These are phyloP conservation scores for Rhizopus stolonifer DNA, from an alignment of 371 early-diverging fungal genomes.

Conservation along the genomic window DNA sequence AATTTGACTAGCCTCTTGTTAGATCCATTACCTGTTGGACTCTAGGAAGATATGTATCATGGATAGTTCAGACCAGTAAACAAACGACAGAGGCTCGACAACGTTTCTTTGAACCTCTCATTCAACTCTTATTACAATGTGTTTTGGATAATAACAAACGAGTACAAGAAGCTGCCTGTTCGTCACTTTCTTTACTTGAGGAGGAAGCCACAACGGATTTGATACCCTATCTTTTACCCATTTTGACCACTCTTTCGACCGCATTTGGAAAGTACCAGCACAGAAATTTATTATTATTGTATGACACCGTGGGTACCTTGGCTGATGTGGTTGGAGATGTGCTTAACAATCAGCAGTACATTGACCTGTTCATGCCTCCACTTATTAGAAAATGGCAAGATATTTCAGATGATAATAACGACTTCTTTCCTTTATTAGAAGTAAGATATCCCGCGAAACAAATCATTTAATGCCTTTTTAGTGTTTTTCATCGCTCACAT, in stretches of 20 bases:
- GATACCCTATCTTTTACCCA: constrained; percentile 80
- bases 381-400: constrained; percentile 79
- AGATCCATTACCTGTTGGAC: constrained; percentile 98
- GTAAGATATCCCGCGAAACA: constrained; percentile 30
- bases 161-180: constrained; percentile 94
- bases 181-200: constrained; percentile 88
- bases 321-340: constrained; percentile 85
- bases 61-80: constrained; percentile 58
- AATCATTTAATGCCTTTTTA: constrained; percentile 10
- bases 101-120: constrained; percentile 74
- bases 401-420: constrained; percentile 76
- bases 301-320: constrained; percentile 92
- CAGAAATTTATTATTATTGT: constrained; percentile 87
- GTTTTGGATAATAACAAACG: constrained; percentile 90
- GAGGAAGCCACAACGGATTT: constrained; percentile 79
- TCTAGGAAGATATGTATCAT: constrained; percentile 85
- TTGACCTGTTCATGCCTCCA: constrained; percentile 81
- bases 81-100: constrained; percentile 62
- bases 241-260: constrained; percentile 71
- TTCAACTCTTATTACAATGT: constrained; percentile 72
- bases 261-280: constrained; percentile 88
- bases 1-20: constrained; percentile 73
- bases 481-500: constrained; percentile 88
- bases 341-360: constrained; percentile 72
- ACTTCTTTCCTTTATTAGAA: constrained; percentile 89